Evolutionary conservation across 192 early-diverging fungal species (phyloP), one percentile per base, ranked within the genome.

Genomic region (Coemansia asiatica): DNA sequence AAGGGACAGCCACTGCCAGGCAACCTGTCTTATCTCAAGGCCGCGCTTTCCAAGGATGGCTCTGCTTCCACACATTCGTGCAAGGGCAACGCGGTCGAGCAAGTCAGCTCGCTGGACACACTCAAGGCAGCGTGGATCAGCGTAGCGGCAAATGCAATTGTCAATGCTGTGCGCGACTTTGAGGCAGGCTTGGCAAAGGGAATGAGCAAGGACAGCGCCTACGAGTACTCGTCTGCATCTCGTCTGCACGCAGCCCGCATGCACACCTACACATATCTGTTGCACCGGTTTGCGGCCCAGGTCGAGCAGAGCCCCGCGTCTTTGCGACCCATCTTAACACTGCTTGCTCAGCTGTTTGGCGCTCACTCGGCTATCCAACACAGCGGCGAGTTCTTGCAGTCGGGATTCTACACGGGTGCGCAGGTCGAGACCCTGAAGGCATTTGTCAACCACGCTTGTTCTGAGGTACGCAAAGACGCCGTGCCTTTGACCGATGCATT

Each of bases 401-500:
- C 91, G 33, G 89, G 85, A 3, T 96, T 89, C 84, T 93, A 94
- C 69, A 84, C 82, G 6, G 85, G 87, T 18, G 66, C 82, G 7
- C 89, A 95, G 72, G 80, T 93, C 51, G 87, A 89, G 63, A 78
- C 78, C 58, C 84, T 96, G 65, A 86, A 87, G 62, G 74, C 71
- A 31, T 76, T 85, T 66, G 88, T 92, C 56, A 88, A 84, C 57
- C 61, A 63, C 2, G 83, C 89, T 15, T 92, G 91, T 79, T 74
- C 81, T 12, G 79, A 75, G 33, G 77, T 96, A n/a, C 87, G 94
- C 60, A 79, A 87, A 53, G 88, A 94, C 61, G 90, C 90, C 40
- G 89, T 96, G 79, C 86, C 91, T 9, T 74, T 94, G 38, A 91
- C 91, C 23, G 94, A 96, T 74, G 82, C 92, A 22, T 96, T 94